A percentile compares a stretch with the other conserved stretches of the same genome.
These are phyloP conservation scores for Pseudogymnoascus sp. DNA, from an alignment of 2,329 filamentous ascomycete genomes.

Conservation along the genomic window DNA sequence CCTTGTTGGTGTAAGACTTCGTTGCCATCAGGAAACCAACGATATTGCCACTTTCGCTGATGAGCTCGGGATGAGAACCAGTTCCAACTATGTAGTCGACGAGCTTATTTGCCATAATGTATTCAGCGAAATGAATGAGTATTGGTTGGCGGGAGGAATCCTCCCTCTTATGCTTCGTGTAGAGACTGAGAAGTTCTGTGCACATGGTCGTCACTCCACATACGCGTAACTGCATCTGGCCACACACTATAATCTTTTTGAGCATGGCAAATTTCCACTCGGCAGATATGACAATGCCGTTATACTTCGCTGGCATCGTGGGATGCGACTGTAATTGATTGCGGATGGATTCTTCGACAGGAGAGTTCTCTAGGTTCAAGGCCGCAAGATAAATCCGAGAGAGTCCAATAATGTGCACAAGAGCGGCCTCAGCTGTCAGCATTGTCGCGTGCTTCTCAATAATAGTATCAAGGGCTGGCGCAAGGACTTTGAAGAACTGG, in stretches of 20 bases:
- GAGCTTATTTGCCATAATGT: slow-evolving; percentile 61
- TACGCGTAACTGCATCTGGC: slow-evolving; percentile 85
- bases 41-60: slow-evolving; percentile 71
- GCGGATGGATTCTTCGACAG: slow-evolving; percentile 18
- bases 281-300: slow-evolving; percentile 43
- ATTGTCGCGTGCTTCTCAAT: slow-evolving; percentile 49
- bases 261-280: slow-evolving; percentile 64
- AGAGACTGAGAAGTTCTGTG: slow-evolving; percentile 57
- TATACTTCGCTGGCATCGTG: slow-evolving; percentile 32
- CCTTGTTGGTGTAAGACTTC: slow-evolving; percentile 57
- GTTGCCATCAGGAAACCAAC: slow-evolving; percentile 81
- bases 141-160: slow-evolving; percentile 39
- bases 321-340: slow-evolving; percentile 21
- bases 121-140: slow-evolving; percentile 59
- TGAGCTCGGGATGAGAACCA: slow-evolving; percentile 86
- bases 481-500: slow-evolving; percentile 36
- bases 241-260: slow-evolving; percentile 67
- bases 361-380: slow-evolving; percentile 24
- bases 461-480: slow-evolving; percentile 35
- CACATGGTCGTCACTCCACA: slow-evolving; percentile 70
- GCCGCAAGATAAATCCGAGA: slow-evolving; percentile 36
- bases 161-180: slow-evolving; percentile 41
- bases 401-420: slow-evolving; percentile 33
- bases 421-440: slow-evolving; percentile 39
- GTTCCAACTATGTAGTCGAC: slow-evolving; percentile 83